phyloP scores from a whole-genome alignment of 306 rosid species.

The Cicer yamashitae region DNA sequence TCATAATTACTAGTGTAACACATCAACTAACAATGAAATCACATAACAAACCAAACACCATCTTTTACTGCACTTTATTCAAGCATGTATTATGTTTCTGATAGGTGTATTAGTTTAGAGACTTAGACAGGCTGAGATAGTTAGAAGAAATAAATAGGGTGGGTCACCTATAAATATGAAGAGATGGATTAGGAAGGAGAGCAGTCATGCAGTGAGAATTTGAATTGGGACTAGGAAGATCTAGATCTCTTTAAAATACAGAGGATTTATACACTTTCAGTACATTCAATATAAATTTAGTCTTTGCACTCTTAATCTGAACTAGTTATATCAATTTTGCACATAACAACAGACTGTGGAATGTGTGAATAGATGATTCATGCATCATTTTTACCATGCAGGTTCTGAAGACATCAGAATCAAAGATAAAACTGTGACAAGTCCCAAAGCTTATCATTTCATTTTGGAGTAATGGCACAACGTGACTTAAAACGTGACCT shows the following conservation, averaged over 20 bases:
- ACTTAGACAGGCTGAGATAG: not conserved
- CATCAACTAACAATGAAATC: slow-evolving; percentile 6
- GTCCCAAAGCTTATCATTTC: slow-evolving; percentile 11
- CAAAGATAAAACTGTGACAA: slow-evolving; percentile 10
- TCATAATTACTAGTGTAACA: not conserved
- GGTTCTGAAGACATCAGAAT: slow-evolving; percentile 19
- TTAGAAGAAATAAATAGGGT: not conserved
- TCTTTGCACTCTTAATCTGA: not conserved
- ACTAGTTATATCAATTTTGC: not conserved
- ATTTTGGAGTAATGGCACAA: not conserved
- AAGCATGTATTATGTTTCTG: slow-evolving; percentile 5
- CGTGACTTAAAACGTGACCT: not conserved
- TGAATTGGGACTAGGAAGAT: not conserved
- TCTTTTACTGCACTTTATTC: not conserved
- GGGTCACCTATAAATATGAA: too few relatives aligned
- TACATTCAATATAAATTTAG: not conserved
- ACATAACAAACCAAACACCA: slow-evolving; percentile 17
- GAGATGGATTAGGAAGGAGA: too few relatives aligned
- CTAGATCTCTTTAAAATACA: not conserved
- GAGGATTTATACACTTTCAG: not conserved
- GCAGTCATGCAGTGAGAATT: too few relatives aligned
- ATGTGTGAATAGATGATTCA: slow-evolving; percentile 8
- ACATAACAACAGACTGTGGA: slow-evolving; percentile 4
- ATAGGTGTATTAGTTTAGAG: not conserved
- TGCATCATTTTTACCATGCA: slow-evolving; percentile 5